These are phyloP conservation scores for Fusarium papillatum DNA, from an alignment of 2,329 filamentous ascomycete genomes.

Conservation along the genomic window DNA sequence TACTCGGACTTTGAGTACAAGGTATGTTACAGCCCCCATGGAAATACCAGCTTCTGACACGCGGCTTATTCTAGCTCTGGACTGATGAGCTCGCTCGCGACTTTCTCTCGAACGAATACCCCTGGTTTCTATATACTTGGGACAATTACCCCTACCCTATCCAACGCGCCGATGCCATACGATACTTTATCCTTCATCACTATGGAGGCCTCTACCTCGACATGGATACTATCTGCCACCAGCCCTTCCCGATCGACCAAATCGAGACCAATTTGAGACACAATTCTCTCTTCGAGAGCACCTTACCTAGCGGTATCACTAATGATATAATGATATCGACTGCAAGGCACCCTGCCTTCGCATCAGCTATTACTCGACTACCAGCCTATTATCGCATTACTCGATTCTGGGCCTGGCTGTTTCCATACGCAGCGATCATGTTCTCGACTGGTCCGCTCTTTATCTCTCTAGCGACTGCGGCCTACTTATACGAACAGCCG, in stretches of 20 bases:
- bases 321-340: conserved; percentile 85
- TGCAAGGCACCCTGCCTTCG: conserved; percentile 81
- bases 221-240: conserved; percentile 46
- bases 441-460: conserved; percentile 82
- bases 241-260: conserved; percentile 37
- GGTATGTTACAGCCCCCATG: conserved; percentile 53
- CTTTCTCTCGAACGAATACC: conserved; percentile 77
- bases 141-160: conserved; percentile 78
- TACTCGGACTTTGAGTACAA: conserved; percentile 82
- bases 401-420: conserved; percentile 74
- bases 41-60: too few relatives aligned
- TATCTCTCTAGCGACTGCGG: conserved; percentile 80
- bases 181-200: conserved; percentile 79
- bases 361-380: conserved; percentile 75
- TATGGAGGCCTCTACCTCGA: conserved; percentile 83
- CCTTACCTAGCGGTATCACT: conserved; percentile 81
- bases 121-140: conserved; percentile 79
- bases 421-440: conserved; percentile 82
- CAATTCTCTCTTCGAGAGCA: conserved; percentile 53
- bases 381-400: conserved; percentile 67
- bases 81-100: conserved; percentile 75
- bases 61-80: conserved; percentile 68
- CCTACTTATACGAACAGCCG: conserved; percentile 71
- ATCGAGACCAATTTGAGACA: conserved; percentile 31
- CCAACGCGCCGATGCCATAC: conserved; percentile 78